Evolutionary conservation across 2,329 filamentous ascomycete species (phyloP).

Genomic region (Trichoderma hamatum): DNA sequence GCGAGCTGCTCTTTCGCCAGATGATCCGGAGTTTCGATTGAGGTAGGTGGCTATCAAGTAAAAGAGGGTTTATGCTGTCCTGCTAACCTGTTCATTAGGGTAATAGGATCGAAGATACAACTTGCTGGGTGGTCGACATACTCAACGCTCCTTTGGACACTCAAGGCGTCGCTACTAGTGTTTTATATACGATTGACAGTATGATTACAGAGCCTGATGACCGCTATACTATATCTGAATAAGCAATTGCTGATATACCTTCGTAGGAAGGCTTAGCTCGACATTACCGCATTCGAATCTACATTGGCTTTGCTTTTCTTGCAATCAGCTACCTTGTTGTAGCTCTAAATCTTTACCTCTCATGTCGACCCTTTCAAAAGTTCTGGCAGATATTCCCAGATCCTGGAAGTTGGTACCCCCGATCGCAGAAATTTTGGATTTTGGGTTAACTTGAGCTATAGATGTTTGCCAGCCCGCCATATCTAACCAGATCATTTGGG

Average conservation of each 20-base stretch:
- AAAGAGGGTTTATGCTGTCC: not conserved
- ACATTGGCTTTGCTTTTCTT: conserved; percentile 55
- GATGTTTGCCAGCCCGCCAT: conserved; percentile 54
- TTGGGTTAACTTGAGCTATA: conserved; percentile 30
- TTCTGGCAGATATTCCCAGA: conserved; percentile 64
- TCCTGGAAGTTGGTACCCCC: conserved; percentile 51
- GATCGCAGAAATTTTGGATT: not conserved
- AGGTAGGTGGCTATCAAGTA: conserved; percentile 35
- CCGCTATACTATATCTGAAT: not conserved
- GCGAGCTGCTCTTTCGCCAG: conserved; percentile 48
- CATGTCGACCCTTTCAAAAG: conserved; percentile 55
- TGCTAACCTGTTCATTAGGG: conserved; percentile 37
- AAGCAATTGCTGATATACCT: not conserved
- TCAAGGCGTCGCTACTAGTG: conserved; percentile 59
- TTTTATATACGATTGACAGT: conserved; percentile 59
- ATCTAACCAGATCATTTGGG: conserved; percentile 54
- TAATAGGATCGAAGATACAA: conserved; percentile 60
- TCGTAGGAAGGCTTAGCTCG: conserved; percentile 16
- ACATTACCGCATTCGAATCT: conserved; percentile 48
- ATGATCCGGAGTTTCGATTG: conserved; percentile 49
- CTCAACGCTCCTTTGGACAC: conserved; percentile 54
- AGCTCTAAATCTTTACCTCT: conserved; percentile 53
- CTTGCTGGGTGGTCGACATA: conserved; percentile 60
- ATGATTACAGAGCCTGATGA: not conserved
- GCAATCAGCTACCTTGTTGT: conserved; percentile 52